These are phyloP conservation scores for Epichloe glyceriae DNA, from an alignment of 2,329 filamentous ascomycete species.

Conservation along the genomic window DNA sequence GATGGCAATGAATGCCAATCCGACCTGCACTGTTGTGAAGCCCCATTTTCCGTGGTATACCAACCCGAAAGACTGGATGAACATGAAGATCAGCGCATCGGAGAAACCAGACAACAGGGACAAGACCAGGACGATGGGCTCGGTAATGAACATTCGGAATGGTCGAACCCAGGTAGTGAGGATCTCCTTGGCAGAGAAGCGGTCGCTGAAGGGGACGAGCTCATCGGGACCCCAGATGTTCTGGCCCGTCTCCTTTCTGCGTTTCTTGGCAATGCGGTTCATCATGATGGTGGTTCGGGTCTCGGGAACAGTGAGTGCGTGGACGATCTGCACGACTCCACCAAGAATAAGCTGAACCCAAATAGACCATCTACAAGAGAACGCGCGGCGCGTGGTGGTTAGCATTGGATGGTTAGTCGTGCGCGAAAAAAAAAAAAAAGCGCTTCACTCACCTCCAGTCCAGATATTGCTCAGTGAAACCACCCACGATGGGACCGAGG, in stretches of 20 bases:
- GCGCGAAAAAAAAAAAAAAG: not conserved
- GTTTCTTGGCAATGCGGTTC: conserved; percentile 65
- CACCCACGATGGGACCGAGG: conserved; percentile 65
- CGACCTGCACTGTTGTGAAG: conserved; percentile 43
- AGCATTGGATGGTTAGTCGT: not conserved
- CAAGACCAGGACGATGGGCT: conserved; percentile 59
- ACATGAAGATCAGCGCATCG: conserved; percentile 67
- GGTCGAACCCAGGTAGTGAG: conserved; percentile 46
- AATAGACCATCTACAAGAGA: conserved; percentile 46
- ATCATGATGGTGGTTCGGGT: conserved; percentile 67
- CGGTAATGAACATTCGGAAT: conserved; percentile 60
- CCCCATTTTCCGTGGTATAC: conserved; percentile 53
- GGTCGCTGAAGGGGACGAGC: conserved; percentile 44
- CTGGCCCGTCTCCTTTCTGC: conserved; percentile 44
- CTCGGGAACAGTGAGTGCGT: conserved; percentile 61
- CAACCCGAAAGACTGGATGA: conserved; percentile 56
- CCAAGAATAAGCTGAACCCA: conserved; percentile 81
- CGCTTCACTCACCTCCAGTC: conserved; percentile 42
- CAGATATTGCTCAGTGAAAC: conserved; percentile 56
- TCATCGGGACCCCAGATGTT: conserved; percentile 65
- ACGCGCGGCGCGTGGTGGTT: too few species aligned
- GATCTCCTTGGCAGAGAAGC: conserved; percentile 46
- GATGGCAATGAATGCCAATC: conserved; percentile 52
- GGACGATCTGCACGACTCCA: conserved; percentile 51
- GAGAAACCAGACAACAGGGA: conserved; percentile 61